Conservation (phyloP, 225 moss, liverwort and hornwort genomes). For the Asterella californica region DNA sequence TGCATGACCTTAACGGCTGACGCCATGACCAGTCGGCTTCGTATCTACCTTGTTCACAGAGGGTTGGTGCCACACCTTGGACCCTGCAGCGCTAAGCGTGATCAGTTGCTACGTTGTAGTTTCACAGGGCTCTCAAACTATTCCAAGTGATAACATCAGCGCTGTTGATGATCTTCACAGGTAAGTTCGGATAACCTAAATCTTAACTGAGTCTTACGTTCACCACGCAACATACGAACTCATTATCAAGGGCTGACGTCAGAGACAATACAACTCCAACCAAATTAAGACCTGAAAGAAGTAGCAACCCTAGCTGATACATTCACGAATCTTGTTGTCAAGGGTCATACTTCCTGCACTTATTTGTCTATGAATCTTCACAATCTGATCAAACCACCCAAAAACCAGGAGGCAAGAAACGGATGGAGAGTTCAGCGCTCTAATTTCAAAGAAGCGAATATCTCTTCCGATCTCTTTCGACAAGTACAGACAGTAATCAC, state of each 20-base stretch:
- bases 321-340: no score
- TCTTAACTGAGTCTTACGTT: not conserved
- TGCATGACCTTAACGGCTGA: conserved; percentile 36
- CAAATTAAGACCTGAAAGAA: not conserved
- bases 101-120: not conserved
- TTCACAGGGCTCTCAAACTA: no score
- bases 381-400: no score
- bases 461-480: not conserved
- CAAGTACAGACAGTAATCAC: not conserved
- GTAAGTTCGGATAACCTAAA: not conserved
- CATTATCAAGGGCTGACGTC: not conserved
- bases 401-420: no score
- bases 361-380: no score
- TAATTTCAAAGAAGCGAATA: no score
- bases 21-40: conserved; percentile 40
- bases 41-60: conserved; percentile 29
- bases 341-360: no score
- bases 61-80: conserved; percentile 11
- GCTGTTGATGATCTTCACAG: not conserved
- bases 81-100: conserved; percentile 19
- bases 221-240: not conserved
- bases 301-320: no score
- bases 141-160: no score
- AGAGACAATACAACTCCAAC: not conserved
- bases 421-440: no score